A percentile compares a stretch with the other conserved stretches of the same genome.
Conservation (phyloP, 495 filamentous ascomycete species). For the Neurospora tetrasperma region DNA sequence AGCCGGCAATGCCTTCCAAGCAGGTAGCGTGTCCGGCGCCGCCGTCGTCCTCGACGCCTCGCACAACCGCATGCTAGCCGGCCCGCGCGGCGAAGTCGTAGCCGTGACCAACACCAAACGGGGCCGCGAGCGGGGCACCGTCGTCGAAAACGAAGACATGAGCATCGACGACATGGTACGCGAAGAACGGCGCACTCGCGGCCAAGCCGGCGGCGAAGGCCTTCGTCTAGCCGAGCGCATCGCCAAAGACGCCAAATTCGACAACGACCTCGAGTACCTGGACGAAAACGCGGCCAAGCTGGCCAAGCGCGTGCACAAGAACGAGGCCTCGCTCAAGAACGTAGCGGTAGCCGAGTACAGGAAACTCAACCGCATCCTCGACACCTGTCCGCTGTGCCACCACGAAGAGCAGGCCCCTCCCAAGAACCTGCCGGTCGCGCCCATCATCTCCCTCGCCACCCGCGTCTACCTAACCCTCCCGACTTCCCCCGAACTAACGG, state of each 20-base stretch:
- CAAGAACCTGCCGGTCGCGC: constrained; percentile 55
- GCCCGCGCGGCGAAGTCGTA: constrained; percentile 64
- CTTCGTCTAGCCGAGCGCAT: constrained; percentile 79
- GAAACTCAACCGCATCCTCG: constrained; percentile 78
- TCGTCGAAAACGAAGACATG: constrained; percentile 94
- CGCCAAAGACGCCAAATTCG: constrained; percentile 83
- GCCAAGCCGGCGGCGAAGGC: constrained; percentile 72
- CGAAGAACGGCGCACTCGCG: constrained; percentile 76
- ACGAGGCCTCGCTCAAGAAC: constrained; percentile 81
- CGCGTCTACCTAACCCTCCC: constrained; percentile 82
- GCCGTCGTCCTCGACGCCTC: constrained; percentile 77
- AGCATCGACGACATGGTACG: constrained; percentile 89
- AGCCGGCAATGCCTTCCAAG: constrained; percentile 32
- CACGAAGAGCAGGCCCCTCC: constrained; percentile 79
- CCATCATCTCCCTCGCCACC: constrained; percentile 81
- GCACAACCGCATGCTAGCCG: constrained; percentile 79
- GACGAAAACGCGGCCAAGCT: constrained; percentile 92
- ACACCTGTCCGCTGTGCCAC: constrained; percentile 83
- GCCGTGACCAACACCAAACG: constrained; percentile 57
- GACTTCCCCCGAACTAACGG: constrained; percentile 75
- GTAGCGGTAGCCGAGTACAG: constrained; percentile 80
- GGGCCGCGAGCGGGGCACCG: constrained; percentile 65
- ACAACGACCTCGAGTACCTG: constrained; percentile 91
- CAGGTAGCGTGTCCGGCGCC: constrained; percentile 19
- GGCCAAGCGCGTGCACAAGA: constrained; percentile 80